Conservation (phyloP, 495 filamentous ascomycete species). For the Xylona heveae region DNA sequence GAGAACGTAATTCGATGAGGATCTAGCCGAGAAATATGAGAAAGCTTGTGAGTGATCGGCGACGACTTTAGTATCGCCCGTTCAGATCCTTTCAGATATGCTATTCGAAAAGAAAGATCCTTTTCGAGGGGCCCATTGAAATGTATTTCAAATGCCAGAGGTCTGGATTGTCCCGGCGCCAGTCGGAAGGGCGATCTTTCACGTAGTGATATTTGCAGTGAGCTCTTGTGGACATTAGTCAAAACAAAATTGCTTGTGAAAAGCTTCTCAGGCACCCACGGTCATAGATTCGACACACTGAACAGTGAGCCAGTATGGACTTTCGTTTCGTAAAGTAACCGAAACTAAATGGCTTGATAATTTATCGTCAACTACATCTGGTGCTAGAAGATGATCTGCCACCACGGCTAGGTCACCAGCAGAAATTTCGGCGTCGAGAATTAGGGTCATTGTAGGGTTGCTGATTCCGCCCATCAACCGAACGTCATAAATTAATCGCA, state of each 20-base stretch:
- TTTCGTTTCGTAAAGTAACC: slow-evolving; percentile 26
- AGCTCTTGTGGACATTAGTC: neutral
- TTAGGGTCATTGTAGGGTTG: slow-evolving; percentile 18
- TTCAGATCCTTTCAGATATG: too few relatives aligned
- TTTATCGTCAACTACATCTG: slow-evolving; percentile 24
- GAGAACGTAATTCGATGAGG: slow-evolving; percentile 34
- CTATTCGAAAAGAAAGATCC: too few relatives aligned
- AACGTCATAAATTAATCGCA: slow-evolving; percentile 31
- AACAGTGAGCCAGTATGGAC: slow-evolving; percentile 16
- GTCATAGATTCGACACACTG: slow-evolving; percentile 10
- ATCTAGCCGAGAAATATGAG: slow-evolving; percentile 13
- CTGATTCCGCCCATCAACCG: slow-evolving; percentile 26
- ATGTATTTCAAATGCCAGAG: slow-evolving; percentile 16
- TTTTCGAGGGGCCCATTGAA: too few relatives aligned
- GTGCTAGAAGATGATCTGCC: slow-evolving; percentile 18
- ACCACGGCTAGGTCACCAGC: slow-evolving; percentile 14
- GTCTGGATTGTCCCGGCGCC: slow-evolving; percentile 21
- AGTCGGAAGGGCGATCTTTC: slow-evolving; percentile 11
- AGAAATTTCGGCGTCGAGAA: slow-evolving; percentile 13
- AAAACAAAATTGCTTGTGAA: slow-evolving; percentile 3
- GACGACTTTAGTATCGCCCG: too few relatives aligned
- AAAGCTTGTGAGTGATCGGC: too few relatives aligned
- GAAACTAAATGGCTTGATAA: slow-evolving; percentile 25
- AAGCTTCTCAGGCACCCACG: slow-evolving; percentile 14
- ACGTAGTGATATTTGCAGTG: neutral